Percentiles rank a stretch among this genome's conserved stretches.
Conservation (phyloP, 1,284 basidiomycete genomes). For the Amylostereum chailletii region DNA sequence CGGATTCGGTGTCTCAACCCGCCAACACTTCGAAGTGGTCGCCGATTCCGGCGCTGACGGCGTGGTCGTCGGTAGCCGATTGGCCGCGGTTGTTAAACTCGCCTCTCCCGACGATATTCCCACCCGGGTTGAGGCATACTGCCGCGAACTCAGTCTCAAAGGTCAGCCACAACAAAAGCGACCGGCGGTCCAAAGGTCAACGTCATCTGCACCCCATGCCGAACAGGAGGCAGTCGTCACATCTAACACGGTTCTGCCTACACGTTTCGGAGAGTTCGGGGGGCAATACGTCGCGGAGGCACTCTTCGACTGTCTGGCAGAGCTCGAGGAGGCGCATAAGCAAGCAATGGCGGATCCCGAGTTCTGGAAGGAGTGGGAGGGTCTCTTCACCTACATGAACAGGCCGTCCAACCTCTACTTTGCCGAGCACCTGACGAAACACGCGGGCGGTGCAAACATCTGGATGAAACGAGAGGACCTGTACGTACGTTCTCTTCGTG, state of each 20-base stretch:
- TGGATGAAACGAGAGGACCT: constrained; percentile 98
- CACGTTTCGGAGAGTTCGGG: constrained; percentile 91
- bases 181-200: neutral
- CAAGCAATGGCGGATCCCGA: constrained; percentile 79
- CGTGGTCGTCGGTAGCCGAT: constrained; percentile 87
- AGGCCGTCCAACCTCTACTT: constrained; percentile 64
- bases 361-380: constrained; percentile 91
- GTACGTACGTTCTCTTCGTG: constrained; percentile 32
- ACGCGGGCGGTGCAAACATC: constrained; percentile 79
- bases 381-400: constrained; percentile 85
- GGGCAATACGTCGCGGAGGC: constrained; percentile 97
- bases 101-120: constrained; percentile 45
- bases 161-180: constrained; percentile 29
- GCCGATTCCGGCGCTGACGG: constrained; percentile 85
- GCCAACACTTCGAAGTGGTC: constrained; percentile 84
- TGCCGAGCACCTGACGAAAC: constrained; percentile 59
- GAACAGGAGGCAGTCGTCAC: constrained; percentile 6
- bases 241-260: constrained; percentile 49
- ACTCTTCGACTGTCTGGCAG: constrained; percentile 82
- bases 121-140: constrained; percentile 67
- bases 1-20: constrained; percentile 94
- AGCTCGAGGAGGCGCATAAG: constrained; percentile 89
- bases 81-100: constrained; percentile 75
- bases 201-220: constrained; percentile 11
- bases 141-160: constrained; percentile 60